Evolutionary conservation across 2,329 filamentous ascomycete genomes (phyloP).

Genomic region (Gaeumannomyces sp.): DNA sequence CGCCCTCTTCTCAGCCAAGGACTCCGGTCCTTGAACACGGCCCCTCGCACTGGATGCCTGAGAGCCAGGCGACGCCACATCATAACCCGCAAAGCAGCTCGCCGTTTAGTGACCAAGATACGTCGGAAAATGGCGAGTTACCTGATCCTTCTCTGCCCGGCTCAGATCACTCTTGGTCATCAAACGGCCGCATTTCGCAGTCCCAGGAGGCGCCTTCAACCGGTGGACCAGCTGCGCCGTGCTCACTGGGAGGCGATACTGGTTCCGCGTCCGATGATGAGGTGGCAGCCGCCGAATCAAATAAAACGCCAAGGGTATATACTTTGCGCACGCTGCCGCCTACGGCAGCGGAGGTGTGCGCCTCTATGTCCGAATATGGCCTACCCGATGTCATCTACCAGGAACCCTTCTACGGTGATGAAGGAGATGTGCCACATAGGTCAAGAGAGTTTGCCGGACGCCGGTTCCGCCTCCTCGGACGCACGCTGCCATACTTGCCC

Average conservation of each 20-base stretch:
- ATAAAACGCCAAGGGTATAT: slow-evolving; percentile 1
- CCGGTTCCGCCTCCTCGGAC: slow-evolving; percentile 73
- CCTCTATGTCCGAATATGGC: slow-evolving; percentile 50
- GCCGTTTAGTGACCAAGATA: neutral
- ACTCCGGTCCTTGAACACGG: neutral
- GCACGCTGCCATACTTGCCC: slow-evolving; percentile 72
- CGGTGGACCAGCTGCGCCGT: neutral
- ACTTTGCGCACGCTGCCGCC: slow-evolving; percentile 23
- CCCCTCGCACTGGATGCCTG: neutral
- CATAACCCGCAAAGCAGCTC: neutral
- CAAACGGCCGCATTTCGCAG: too few relatives aligned
- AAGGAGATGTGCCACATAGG: slow-evolving; percentile 73
- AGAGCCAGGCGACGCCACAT: too few relatives aligned
- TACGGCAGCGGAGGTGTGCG: slow-evolving; percentile 36
- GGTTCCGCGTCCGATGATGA: neutral
- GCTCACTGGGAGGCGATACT: neutral
- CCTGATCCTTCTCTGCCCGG: too few relatives aligned
- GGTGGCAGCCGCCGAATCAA: neutral
- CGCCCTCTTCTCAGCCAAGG: neutral
- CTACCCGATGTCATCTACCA: slow-evolving; percentile 71
- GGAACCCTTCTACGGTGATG: slow-evolving; percentile 78
- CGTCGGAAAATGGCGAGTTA: too few relatives aligned
- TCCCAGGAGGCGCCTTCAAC: neutral
- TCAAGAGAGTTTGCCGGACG: slow-evolving; percentile 79
- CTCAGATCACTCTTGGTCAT: too few relatives aligned